A percentile compares a stretch with the other conserved stretches of the same genome.
Conservation (phyloP, 305 asterid species). For the Vinca major region DNA sequence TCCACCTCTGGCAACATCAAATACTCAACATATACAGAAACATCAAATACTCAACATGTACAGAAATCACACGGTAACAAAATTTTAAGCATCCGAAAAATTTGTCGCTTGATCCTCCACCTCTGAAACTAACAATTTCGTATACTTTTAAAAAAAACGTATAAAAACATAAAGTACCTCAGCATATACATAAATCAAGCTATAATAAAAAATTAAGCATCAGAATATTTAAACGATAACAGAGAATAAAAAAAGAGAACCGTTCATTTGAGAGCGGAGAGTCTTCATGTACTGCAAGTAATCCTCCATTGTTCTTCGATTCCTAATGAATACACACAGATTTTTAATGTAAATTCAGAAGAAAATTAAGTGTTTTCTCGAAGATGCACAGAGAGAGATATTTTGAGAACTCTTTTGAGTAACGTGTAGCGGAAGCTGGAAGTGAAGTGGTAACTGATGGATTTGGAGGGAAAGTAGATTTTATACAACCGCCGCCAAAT, state of each 20-base stretch:
- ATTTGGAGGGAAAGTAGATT: constrained; percentile 15
- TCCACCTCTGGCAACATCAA: constrained; percentile 66
- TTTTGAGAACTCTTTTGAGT: not conserved
- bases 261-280: constrained; percentile 66
- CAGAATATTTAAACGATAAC: constrained; percentile 7
- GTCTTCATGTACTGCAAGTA: constrained; percentile 66
- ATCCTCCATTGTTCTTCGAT: constrained; percentile 47
- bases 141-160: too few species aligned
- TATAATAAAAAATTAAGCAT: not conserved
- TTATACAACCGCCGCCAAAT: too few species aligned
- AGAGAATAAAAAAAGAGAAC: constrained; percentile 20
- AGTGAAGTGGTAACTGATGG: not conserved
- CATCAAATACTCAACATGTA: not conserved
- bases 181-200: not conserved
- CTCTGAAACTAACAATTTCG: constrained; percentile 33
- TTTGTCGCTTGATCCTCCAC: constrained; percentile 89
- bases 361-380: too few species aligned
- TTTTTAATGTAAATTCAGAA: not conserved
- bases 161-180: not conserved
- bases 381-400: not conserved
- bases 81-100: constrained; percentile 21
- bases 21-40: not conserved
- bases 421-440: not conserved
- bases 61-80: too few species aligned
- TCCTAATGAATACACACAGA: not conserved